Percentiles rank a stretch among this genome's conserved stretches.
These are phyloP conservation scores for Serendipita indica DNA, from an alignment of 768 basidiomycete species.

Conservation along the genomic window DNA sequence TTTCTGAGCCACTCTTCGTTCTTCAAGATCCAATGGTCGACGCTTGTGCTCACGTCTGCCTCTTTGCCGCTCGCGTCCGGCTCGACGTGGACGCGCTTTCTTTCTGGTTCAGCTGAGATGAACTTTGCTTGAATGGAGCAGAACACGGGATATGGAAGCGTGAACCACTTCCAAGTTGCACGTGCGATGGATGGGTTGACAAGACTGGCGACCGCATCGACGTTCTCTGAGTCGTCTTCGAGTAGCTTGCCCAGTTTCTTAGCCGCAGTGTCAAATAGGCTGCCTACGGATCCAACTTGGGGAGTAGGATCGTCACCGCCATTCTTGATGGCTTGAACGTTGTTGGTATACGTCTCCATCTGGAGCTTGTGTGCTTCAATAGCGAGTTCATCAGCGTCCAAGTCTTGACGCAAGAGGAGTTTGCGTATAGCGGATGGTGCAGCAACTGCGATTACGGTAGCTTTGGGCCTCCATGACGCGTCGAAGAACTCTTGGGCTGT, in stretches of 20 bases:
- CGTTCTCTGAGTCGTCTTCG: not conserved
- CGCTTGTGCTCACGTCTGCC: not conserved
- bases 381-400: not conserved
- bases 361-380: not conserved
- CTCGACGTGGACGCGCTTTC: not conserved
- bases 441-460: not conserved
- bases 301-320: not conserved
- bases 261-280: not conserved
- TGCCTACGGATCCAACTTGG: not conserved
- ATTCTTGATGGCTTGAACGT: not conserved
- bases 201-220: not conserved
- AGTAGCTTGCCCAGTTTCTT: not conserved
- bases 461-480: no score
- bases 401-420: not conserved
- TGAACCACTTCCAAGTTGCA: not conserved
- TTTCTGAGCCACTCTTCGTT: not conserved
- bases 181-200: not conserved
- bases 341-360: not conserved
- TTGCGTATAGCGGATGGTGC: not conserved
- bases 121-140: not conserved
- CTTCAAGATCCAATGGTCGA: not conserved
- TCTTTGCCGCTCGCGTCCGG: no score
- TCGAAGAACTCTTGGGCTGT: no score
- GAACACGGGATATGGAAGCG: not conserved
- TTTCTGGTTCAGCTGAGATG: not conserved